phyloP scores from a whole-genome alignment of 768 basidiomycete genomes.

The Pleurotus tuber-regium region DNA sequence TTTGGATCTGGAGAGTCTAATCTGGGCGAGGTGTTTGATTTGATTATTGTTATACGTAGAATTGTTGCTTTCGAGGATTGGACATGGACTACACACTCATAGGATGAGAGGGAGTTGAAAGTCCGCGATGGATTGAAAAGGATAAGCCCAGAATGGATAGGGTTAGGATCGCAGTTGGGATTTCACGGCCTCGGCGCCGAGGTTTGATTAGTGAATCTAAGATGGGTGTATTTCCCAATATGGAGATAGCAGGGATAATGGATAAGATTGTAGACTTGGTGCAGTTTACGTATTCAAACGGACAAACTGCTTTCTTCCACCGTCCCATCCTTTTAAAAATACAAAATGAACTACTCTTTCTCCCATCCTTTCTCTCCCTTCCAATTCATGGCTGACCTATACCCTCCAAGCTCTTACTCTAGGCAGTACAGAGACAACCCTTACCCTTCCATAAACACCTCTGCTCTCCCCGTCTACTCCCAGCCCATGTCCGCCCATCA shows the following conservation, averaged over 20 bases:
- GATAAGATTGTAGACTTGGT: conserved; percentile 12
- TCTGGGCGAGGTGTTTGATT: conserved; percentile 17
- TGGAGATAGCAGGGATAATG: conserved; percentile 10
- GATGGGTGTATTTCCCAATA: background rate
- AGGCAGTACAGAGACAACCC: conserved; percentile 32
- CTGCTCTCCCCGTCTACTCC: conserved; percentile 31
- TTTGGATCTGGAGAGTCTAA: conserved; percentile 13
- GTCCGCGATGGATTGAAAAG: conserved; percentile 3
- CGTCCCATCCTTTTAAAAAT: conserved; percentile 8
- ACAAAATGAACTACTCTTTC: conserved; percentile 13
- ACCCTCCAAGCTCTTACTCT: conserved; percentile 42
- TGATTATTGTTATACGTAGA: conserved; percentile 10
- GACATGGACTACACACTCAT: background rate
- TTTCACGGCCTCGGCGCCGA: conserved; percentile 11
- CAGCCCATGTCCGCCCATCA: conserved; percentile 37
- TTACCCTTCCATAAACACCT: conserved; percentile 28
- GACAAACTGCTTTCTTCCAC: conserved; percentile 11
- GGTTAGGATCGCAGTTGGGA: background rate
- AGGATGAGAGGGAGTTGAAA: background rate
- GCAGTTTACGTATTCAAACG: conserved; percentile 8
- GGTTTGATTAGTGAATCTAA: background rate
- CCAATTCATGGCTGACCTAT: conserved; percentile 54
- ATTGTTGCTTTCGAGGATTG: background rate
- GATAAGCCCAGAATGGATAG: background rate
- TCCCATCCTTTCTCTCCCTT: conserved; percentile 30